phyloP scores from a whole-genome alignment of 129 eudicot genomes.

The Smallanthus sonchifolius region DNA sequence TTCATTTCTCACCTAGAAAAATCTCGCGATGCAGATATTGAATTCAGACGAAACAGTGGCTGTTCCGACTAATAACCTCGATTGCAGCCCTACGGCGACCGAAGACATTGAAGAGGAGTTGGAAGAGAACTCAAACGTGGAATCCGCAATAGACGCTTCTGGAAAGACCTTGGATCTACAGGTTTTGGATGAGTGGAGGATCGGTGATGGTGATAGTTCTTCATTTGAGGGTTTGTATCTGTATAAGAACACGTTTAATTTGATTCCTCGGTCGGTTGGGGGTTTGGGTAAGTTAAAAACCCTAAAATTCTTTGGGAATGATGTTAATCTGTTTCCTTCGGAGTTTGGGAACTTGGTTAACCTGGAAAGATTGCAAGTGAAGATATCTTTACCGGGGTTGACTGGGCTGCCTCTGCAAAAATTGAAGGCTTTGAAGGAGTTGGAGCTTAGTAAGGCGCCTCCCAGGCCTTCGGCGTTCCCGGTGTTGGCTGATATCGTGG shows the following conservation, averaged over 20 bases:
- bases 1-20: slow-evolving; percentile 18
- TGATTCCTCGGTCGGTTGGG: slow-evolving; percentile 65
- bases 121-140: slow-evolving; percentile 18
- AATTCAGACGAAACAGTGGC: slow-evolving; percentile 21
- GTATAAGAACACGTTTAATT: slow-evolving; percentile 70
- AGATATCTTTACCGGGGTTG: slow-evolving; percentile 53
- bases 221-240: slow-evolving; percentile 48
- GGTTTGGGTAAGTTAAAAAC: slow-evolving; percentile 55
- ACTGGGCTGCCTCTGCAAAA: slow-evolving; percentile 54
- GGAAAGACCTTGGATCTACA: slow-evolving; percentile 61
- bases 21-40: slow-evolving; percentile 28
- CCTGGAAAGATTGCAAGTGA: slow-evolving; percentile 67
- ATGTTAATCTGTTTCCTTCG: slow-evolving; percentile 63
- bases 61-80: slow-evolving; percentile 14
- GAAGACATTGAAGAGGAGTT: slow-evolving; percentile 28
- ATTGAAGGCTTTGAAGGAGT: slow-evolving; percentile 70
- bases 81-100: neutral
- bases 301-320: slow-evolving; percentile 73
- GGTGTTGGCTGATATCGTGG: slow-evolving; percentile 58
- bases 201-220: slow-evolving; percentile 4
- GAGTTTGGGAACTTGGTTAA: slow-evolving; percentile 61
- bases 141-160: slow-evolving; percentile 51
- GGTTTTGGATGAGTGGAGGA: slow-evolving; percentile 20
- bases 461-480: slow-evolving; percentile 66
- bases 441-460: slow-evolving; percentile 78